phyloP scores from a whole-genome alignment of 805 yeast genomes.

The Wickerhamomyces ciferrii region DNA sequence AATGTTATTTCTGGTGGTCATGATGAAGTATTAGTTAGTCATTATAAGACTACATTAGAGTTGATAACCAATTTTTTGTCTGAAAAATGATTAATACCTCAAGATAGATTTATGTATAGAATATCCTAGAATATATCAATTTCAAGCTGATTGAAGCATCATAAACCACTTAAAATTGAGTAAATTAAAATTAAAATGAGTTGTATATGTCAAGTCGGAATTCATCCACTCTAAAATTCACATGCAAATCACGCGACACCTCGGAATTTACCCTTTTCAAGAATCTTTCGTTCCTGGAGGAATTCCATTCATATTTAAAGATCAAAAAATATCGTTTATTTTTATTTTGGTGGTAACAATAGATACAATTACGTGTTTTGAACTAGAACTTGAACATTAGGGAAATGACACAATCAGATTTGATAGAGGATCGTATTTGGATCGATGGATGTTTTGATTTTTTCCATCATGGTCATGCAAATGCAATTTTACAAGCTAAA shows the following conservation, averaged over 20 bases:
- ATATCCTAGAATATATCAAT: too few species aligned
- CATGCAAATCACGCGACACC: background rate
- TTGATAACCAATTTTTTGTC: background rate
- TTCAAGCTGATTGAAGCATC: too few species aligned
- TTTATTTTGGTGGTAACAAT: too few species aligned
- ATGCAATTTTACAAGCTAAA: slow-evolving; percentile 92
- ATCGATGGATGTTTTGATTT: slow-evolving; percentile 98
- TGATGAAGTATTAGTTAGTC: background rate
- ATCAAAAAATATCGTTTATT: too few species aligned
- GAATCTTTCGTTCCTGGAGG: background rate
- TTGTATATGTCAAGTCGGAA: too few species aligned
- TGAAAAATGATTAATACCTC: too few species aligned
- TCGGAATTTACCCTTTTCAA: background rate
- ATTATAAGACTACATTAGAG: background rate
- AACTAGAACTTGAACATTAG: too few species aligned
- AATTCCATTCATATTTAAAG: background rate
- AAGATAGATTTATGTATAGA: too few species aligned
- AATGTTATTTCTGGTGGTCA: background rate
- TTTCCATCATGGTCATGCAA: slow-evolving; percentile 97
- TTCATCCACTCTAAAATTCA: too few species aligned
- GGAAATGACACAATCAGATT: background rate
- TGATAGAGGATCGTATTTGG: slow-evolving; percentile 59
- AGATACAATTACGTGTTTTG: background rate
- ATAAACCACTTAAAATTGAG: too few species aligned
- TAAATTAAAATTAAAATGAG: too few species aligned